Evolutionary conservation across 805 yeast genomes (phyloP), one percentile per base, ranked within the genome.

Genomic region (Metschnikowia arizonensis): DNA sequence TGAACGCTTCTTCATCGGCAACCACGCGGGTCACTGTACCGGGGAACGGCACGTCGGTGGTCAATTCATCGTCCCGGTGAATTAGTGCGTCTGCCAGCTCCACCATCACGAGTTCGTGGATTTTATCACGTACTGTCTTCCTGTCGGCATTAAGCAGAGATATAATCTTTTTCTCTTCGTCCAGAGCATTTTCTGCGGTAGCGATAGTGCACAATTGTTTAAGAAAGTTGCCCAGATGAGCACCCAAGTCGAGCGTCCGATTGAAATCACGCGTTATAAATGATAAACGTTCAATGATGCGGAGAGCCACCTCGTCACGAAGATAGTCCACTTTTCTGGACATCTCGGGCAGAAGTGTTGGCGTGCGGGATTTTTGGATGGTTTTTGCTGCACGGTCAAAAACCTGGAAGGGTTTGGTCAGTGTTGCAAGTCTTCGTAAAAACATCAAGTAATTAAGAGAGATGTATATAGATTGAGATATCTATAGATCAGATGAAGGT

Each of bases 271-370:
- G 70, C 37, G 84, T 80, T 40, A 88, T 76, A 61, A 85, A 83
- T 2, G 88, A 81, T 42, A 88, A 63, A 51, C 96, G 72, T 50
- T 87, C 95, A 21, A 86, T 78, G 8, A 89, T 81, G 42, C 86
- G 76, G 19, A 71, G 58, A 0, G 93, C 89, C 6, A 85, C 79
- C 59, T 86, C 93, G 56, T 83, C 82, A 33, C 89, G 71, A 21
- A 88, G 64, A 56, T 86, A 88, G 52, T 88, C 95, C 9, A 77
- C 85, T 50, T 76, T 69, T 15, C 80, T 65, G 12, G 82, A 73
- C 34, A 59, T 56, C 8, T 67, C 66, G 3, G 75, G 77, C 15
- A 65, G 62, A 19, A 75, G 62, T 5, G 44, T 36, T 0, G 82
- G 78, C 0, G 85, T 78, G 37, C 73, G 53, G 19, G 77, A 69